These are phyloP conservation scores for Amanita muscaria DNA, from an alignment of 768 basidiomycete genomes.

Conservation along the genomic window DNA sequence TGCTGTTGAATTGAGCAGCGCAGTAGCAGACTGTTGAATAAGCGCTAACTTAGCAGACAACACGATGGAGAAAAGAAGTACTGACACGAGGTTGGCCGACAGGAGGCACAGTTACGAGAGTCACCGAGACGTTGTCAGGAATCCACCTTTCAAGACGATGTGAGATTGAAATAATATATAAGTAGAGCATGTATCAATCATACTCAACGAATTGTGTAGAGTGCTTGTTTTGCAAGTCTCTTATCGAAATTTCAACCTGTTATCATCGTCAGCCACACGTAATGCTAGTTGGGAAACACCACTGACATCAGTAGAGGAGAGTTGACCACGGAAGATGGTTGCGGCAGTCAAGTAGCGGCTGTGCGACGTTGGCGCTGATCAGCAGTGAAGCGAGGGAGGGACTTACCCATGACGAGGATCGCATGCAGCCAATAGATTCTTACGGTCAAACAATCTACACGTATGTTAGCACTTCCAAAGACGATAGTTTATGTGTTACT, in stretches of 20 bases:
- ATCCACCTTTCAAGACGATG: slow-evolving; percentile 55
- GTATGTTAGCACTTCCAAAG: not conserved
- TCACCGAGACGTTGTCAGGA: slow-evolving; percentile 83
- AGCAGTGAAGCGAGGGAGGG: not conserved
- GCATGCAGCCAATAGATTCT: slow-evolving; percentile 74
- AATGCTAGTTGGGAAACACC: slow-evolving; percentile 36
- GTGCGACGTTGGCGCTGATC: not conserved
- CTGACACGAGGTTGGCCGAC: slow-evolving; percentile 65
- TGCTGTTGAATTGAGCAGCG: slow-evolving; percentile 69
- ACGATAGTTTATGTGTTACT: slow-evolving; percentile 12
- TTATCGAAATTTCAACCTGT: slow-evolving; percentile 50
- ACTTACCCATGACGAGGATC: slow-evolving; percentile 70
- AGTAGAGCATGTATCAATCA: slow-evolving; percentile 15
- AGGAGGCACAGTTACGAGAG: slow-evolving; percentile 75
- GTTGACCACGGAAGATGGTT: slow-evolving; percentile 77
- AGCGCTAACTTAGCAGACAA: slow-evolving; percentile 7
- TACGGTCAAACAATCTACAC: slow-evolving; percentile 66
- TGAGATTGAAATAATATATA: not conserved
- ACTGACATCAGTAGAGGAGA: slow-evolving; percentile 74
- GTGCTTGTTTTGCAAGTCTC: slow-evolving; percentile 67
- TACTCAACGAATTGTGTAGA: slow-evolving; percentile 76
- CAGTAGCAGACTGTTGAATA: slow-evolving; percentile 50
- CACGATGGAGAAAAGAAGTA: slow-evolving; percentile 6
- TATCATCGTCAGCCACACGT: slow-evolving; percentile 16
- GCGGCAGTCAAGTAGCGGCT: slow-evolving; percentile 85